Evolutionary conservation across 179 eudicot species (phyloP).

Genomic region (Vitellaria paradoxa): DNA sequence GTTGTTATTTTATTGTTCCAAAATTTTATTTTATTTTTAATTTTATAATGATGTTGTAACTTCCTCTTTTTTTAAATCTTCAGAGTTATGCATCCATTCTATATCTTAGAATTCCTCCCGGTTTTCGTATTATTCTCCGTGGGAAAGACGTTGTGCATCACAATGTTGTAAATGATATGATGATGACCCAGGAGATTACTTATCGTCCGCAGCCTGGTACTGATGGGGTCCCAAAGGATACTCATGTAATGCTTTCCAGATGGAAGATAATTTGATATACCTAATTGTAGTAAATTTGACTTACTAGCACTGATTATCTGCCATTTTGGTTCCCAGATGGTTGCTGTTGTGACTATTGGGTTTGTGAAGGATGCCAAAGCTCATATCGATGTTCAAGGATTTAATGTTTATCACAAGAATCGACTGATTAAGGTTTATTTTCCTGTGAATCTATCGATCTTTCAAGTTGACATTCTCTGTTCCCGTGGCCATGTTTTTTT

Average conservation of each 20-base stretch:
- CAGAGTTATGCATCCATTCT: conserved; percentile 98
- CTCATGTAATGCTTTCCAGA: conserved; percentile 51
- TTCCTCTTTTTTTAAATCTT: conserved; percentile 13
- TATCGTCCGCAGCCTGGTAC: conserved; percentile 81
- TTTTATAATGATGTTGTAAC: background rate
- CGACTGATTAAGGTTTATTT: conserved; percentile 84
- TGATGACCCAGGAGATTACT: conserved; percentile 82
- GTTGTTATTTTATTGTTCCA: conserved; percentile 3
- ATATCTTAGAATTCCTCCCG: conserved; percentile 81
- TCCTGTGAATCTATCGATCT: background rate
- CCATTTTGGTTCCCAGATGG: conserved; percentile 50
- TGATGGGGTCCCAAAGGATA: conserved; percentile 68
- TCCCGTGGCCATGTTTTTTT: background rate
- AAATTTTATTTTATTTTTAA: background rate
- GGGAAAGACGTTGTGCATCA: conserved; percentile 96
- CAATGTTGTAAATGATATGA: conserved; percentile 97
- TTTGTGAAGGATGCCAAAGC: conserved; percentile 93
- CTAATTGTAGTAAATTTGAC: conserved; percentile 13
- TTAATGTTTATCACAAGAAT: conserved; percentile 97
- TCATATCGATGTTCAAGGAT: conserved; percentile 98
- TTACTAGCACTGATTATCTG: conserved; percentile 16
- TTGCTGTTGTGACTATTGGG: conserved; percentile 90
- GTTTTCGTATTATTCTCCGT: conserved; percentile 84
- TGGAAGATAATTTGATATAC: background rate
- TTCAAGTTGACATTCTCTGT: background rate